A percentile compares a stretch with the other conserved stretches of the same genome.
These are phyloP conservation scores for Coleophoma crateriformis DNA, from an alignment of 2,329 filamentous ascomycete species.

Conservation along the genomic window DNA sequence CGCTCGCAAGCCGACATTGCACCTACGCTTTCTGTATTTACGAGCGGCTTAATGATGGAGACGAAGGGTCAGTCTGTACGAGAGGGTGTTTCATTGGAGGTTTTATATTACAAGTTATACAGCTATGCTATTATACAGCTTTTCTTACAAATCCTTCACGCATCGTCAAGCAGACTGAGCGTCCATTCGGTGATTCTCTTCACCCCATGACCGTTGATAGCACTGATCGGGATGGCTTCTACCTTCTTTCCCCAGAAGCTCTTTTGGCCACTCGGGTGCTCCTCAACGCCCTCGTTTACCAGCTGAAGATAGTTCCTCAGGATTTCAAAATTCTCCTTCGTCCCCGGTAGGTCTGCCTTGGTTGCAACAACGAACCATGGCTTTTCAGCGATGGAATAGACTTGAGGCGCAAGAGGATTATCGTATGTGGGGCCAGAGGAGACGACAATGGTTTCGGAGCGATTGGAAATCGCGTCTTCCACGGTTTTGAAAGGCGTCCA, in stretches of 20 bases:
- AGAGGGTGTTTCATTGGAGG: too few species aligned
- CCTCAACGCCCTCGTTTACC: slow-evolving; percentile 54
- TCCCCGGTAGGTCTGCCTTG: slow-evolving; percentile 79
- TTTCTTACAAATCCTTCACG: too few species aligned
- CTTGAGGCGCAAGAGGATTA: slow-evolving; percentile 17
- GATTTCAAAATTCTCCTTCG: slow-evolving; percentile 68
- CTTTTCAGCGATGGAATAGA: slow-evolving; percentile 67
- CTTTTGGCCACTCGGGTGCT: slow-evolving; percentile 67
- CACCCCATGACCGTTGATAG: slow-evolving; percentile 81
- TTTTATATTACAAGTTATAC: too few species aligned
- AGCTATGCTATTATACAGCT: too few species aligned
- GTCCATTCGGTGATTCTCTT: slow-evolving; percentile 69
- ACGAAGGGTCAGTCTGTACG: too few species aligned
- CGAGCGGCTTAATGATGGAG: too few species aligned
- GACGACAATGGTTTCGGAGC: slow-evolving; percentile 22
- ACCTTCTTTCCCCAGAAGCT: slow-evolving; percentile 55
- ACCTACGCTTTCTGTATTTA: too few species aligned
- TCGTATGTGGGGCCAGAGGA: slow-evolving; percentile 15
- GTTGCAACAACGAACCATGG: slow-evolving; percentile 96
- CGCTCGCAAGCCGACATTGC: too few species aligned
- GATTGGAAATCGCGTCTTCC: slow-evolving; percentile 28
- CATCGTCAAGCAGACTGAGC: slow-evolving; percentile 52
- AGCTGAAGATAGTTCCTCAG: slow-evolving; percentile 66
- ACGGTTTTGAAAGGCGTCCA: slow-evolving; percentile 43
- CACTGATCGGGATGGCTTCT: slow-evolving; percentile 77